Evolutionary conservation across 2,329 filamentous ascomycete species (phyloP).

Genomic region (Trichoderma sp.): DNA sequence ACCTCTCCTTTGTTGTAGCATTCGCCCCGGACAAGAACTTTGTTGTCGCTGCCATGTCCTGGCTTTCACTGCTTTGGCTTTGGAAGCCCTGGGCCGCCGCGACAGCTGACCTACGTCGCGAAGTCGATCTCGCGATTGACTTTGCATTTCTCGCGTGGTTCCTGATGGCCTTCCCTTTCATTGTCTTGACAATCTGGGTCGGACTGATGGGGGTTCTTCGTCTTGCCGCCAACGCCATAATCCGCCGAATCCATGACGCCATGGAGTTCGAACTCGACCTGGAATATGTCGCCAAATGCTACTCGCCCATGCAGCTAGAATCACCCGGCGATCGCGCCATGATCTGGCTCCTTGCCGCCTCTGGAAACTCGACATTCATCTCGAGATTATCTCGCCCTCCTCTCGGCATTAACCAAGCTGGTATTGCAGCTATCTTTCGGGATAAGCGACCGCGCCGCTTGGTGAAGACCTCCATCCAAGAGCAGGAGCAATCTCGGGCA

Average conservation of each 20-base stretch:
- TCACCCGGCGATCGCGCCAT: background rate
- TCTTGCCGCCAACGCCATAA: background rate
- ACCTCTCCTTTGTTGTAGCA: slow-evolving; percentile 11
- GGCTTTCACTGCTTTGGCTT: slow-evolving; percentile 9
- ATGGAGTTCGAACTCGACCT: slow-evolving; percentile 16
- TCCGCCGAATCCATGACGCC: slow-evolving; percentile 6
- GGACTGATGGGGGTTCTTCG: slow-evolving; percentile 3
- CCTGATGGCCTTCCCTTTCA: slow-evolving; percentile 7
- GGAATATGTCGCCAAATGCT: slow-evolving; percentile 18
- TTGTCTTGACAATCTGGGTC: slow-evolving; percentile 12
- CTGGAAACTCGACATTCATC: background rate
- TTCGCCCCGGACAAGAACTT: slow-evolving; percentile 2
- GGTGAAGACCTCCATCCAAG: background rate
- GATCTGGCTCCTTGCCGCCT: background rate
- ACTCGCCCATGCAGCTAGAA: slow-evolving; percentile 11
- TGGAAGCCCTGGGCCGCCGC: slow-evolving; percentile 10
- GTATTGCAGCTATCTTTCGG: background rate
- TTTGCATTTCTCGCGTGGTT: slow-evolving; percentile 15
- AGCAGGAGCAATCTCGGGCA: background rate
- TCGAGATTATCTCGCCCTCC: background rate
- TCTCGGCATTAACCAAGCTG: background rate
- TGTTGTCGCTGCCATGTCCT: slow-evolving; percentile 10
- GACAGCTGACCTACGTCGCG: slow-evolving; percentile 12
- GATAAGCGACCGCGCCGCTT: background rate
- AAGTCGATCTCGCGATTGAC: slow-evolving; percentile 14